Evolutionary conservation across 495 filamentous ascomycete genomes (phyloP), one percentile per base, ranked within the genome.

Genomic region (Lepraria neglecta): DNA sequence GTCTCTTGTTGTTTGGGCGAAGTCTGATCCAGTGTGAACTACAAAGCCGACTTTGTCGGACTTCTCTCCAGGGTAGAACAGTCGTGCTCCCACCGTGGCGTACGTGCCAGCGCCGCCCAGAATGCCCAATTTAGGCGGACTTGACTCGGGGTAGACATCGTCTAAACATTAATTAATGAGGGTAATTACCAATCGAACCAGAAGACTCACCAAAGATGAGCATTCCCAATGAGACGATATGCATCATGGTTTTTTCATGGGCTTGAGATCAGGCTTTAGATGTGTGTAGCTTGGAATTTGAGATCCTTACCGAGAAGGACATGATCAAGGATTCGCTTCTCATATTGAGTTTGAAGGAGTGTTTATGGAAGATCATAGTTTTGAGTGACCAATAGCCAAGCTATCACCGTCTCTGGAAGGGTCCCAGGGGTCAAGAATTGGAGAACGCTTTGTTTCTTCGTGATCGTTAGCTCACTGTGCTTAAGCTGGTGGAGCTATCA

Each of bases 181-280:
- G 19, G 10, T 33, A 47, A 59, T 60, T 61, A 58, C 1, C 12
- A 52, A 33, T 46, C 11, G 12, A 43, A 38, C 47, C 59, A 57
- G 46, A 21, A 58, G 19, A 66, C 71, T 59, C 81, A 95, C 91
- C 92, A 60, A 97, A 88, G 53, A 96, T 96, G 67, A 96, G 92
- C 92, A 97, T 96, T 68, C 90, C 92, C 68, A 97, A 70, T 1
- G 92, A 95, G 65, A 87, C 87, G 68, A 96, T 91, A 62, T 91
- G 88, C 53, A 91, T 82, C 3, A 10, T 51, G 28, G 19, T 40
- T 2, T 52, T 35, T 17, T 11, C 42, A 7, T 10, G 14, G 19
- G 5, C 24, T 54, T n/a, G 24, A 21, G 31, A 28, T 35, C 11
- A 19, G 21, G 9, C 12, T 21, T 38, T 10, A 10, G 35, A 12